A percentile compares a stretch with the other conserved stretches of the same genome.
These are phyloP conservation scores for Mikania micrantha DNA, from an alignment of 129 eudicot species.

Conservation along the genomic window DNA sequence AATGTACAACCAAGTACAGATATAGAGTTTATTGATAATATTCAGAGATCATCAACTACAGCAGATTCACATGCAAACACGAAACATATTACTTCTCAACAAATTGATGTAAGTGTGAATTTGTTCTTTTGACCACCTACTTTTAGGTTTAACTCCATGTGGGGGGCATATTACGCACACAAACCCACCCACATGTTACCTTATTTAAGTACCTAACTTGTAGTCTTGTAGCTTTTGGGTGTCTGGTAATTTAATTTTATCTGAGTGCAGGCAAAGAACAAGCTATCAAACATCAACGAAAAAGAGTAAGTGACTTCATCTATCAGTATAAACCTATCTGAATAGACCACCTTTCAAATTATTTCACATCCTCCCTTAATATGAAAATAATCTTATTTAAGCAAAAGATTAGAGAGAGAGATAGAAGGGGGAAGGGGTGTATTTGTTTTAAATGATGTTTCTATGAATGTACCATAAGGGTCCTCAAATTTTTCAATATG, in stretches of 20 bases:
- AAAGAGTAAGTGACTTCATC: constrained; percentile 58
- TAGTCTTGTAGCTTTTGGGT: background rate
- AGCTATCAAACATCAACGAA: constrained; percentile 43
- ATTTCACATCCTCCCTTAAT: background rate
- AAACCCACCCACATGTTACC: background rate
- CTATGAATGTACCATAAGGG: too few species aligned
- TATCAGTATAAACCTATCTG: background rate
- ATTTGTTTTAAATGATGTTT: too few species aligned
- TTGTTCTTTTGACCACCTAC: background rate
- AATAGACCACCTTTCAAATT: background rate
- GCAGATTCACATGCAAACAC: constrained; percentile 3
- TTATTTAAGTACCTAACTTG: background rate
- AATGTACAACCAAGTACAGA: background rate
- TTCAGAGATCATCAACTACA: constrained; percentile 21
- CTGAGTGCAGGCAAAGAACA: constrained; percentile 56
- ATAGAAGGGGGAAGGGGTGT: background rate
- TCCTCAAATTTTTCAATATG: background rate
- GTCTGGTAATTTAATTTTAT: constrained; percentile 12
- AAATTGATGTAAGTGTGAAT: constrained; percentile 16
- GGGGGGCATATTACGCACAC: background rate
- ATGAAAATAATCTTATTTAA: too few species aligned
- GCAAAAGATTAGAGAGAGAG: too few species aligned
- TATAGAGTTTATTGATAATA: constrained; percentile 9
- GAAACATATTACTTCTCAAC: constrained; percentile 2
- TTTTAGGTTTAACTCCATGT: background rate